Evolutionary conservation across 108 stramenopile species (phyloP).

Genomic region (Craspedostauros australis): DNA sequence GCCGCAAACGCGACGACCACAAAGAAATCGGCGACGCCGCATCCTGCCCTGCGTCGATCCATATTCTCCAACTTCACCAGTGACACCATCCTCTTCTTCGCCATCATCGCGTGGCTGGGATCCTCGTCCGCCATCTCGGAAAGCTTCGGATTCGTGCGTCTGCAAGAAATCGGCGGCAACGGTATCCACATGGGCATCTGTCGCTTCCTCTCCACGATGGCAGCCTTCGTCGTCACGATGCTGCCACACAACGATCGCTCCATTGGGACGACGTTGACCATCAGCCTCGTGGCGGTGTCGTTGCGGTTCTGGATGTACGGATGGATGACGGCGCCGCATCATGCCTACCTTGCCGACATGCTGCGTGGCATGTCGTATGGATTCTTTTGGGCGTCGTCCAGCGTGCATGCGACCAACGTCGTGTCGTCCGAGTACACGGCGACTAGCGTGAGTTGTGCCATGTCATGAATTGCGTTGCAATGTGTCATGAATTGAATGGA

Average conservation of each 20-base stretch:
- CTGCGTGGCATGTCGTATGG: slow-evolving; percentile 90
- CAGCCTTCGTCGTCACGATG: slow-evolving; percentile 80
- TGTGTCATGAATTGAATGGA: too few species aligned
- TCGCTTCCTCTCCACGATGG: slow-evolving; percentile 71
- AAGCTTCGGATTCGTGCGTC: slow-evolving; percentile 59
- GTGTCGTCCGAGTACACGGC: slow-evolving; percentile 79
- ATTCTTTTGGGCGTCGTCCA: slow-evolving; percentile 85
- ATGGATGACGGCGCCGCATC: slow-evolving; percentile 67
- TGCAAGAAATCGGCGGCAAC: slow-evolving; percentile 83
- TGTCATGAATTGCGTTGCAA: too few species aligned
- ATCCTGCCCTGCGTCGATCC: too few species aligned
- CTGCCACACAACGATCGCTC: slow-evolving; percentile 60
- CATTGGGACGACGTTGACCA: slow-evolving; percentile 71
- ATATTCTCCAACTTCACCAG: too few species aligned
- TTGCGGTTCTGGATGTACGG: slow-evolving; percentile 84
- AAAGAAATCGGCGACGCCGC: too few species aligned
- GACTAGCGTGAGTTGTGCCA: too few species aligned
- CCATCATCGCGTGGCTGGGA: slow-evolving; percentile 48
- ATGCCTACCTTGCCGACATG: slow-evolving; percentile 85
- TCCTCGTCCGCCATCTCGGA: too few species aligned
- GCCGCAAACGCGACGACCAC: too few species aligned
- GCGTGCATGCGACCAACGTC: slow-evolving; percentile 84
- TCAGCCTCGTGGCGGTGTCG: slow-evolving; percentile 70
- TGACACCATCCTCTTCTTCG: slow-evolving; percentile 50
- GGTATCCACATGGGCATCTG: slow-evolving; percentile 79